phyloP scores from a whole-genome alignment of 768 basidiomycete genomes.

The Xerocomus brunneocitrinus region DNA sequence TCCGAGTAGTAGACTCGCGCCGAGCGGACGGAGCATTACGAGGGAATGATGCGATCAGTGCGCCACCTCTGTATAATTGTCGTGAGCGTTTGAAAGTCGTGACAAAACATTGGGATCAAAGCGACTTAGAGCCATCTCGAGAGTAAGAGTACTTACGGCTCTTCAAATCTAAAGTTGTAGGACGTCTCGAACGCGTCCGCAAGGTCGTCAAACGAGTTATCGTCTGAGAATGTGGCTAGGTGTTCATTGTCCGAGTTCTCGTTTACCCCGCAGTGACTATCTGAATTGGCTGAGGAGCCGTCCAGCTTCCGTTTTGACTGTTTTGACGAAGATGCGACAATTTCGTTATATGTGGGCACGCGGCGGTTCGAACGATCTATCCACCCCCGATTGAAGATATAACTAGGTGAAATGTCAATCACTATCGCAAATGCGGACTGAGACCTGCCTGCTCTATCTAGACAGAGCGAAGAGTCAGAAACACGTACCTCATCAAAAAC shows the following conservation, averaged over 20 bases:
- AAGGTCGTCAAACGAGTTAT: slow-evolving; percentile 84
- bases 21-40: slow-evolving; percentile 67
- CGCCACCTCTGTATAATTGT: slow-evolving; percentile 49
- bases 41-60: slow-evolving; percentile 68
- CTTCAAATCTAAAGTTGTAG: slow-evolving; percentile 98
- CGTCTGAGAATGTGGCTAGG: slow-evolving; percentile 42
- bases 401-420: slow-evolving; percentile 45
- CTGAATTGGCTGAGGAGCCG: slow-evolving; percentile 13
- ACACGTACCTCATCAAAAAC: slow-evolving; percentile 81
- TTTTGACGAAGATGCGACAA: slow-evolving; percentile 45
- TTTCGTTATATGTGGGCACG: slow-evolving; percentile 82
- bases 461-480: not conserved
- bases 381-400: slow-evolving; percentile 97
- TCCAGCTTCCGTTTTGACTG: slow-evolving; percentile 19
- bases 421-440: no score
- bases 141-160: slow-evolving; percentile 60
- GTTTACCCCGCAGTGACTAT: slow-evolving; percentile 12
- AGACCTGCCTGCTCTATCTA: not conserved
- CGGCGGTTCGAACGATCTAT: slow-evolving; percentile 72
- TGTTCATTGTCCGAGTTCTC: slow-evolving; percentile 15
- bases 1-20: slow-evolving; percentile 72
- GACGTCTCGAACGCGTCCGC: slow-evolving; percentile 91
- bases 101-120: no score
- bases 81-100: not conserved
- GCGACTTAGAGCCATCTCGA: not conserved